phyloP scores from a whole-genome alignment of 169 alveolate genomes.

The Plasmodium berghei region DNA sequence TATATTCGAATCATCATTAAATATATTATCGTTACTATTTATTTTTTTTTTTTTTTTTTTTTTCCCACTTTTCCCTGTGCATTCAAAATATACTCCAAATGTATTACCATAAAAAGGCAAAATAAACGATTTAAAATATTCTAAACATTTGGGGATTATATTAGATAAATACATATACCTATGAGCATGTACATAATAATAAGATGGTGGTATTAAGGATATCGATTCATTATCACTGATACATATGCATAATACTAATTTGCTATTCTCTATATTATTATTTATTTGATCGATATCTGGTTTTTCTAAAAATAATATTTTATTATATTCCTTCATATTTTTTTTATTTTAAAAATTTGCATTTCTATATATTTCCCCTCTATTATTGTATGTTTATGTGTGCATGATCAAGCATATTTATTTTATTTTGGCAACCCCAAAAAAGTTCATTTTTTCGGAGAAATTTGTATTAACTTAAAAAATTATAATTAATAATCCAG shows the following conservation, averaged over 20 bases:
- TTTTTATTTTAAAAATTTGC: neutral
- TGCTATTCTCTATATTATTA: conserved; percentile 38
- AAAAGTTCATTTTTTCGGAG: too few species aligned
- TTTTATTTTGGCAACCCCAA: too few species aligned
- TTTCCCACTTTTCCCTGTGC: neutral
- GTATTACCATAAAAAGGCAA: conserved; percentile 58
- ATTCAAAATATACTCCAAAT: conserved; percentile 67
- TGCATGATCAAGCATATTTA: too few species aligned
- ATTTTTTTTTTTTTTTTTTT: neutral
- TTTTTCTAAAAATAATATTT: conserved; percentile 21
- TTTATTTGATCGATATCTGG: conserved; percentile 48
- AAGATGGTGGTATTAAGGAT: conserved; percentile 41
- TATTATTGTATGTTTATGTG: too few species aligned
- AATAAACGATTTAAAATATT: conserved; percentile 57
- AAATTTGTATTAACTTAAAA: too few species aligned
- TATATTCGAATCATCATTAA: neutral
- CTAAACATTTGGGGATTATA: conserved; percentile 67
- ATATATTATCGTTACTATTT: neutral
- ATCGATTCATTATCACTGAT: conserved; percentile 44
- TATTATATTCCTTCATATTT: conserved; percentile 18
- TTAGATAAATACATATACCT: conserved; percentile 71
- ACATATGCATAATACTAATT: conserved; percentile 46
- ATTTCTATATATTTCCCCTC: too few species aligned
- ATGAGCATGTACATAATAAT: conserved; percentile 51
- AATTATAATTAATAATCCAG: too few species aligned